Conservation (phyloP, 495 filamentous ascomycete genomes). For the Rostrohypoxylon terebratum region DNA sequence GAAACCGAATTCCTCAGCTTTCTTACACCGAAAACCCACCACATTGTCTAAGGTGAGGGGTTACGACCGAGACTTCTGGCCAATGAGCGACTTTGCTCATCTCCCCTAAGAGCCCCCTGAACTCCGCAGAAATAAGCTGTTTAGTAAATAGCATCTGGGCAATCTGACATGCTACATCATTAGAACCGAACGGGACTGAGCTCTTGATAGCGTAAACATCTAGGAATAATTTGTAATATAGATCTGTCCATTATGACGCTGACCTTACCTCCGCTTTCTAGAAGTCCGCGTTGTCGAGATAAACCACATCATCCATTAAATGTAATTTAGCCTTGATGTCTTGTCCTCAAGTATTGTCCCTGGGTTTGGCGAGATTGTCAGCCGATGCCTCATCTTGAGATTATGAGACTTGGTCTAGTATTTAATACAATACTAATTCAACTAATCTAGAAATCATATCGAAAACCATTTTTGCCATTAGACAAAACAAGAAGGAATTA, state of each 20-base stretch:
- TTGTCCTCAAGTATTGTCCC: neutral
- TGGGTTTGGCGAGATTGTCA: too few species aligned
- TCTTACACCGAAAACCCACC: neutral
- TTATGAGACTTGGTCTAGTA: too few species aligned
- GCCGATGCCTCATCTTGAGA: too few species aligned
- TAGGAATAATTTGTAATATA: neutral
- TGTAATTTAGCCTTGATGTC: slow-evolving; percentile 9
- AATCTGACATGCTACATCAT: too few species aligned
- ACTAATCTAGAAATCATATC: too few species aligned
- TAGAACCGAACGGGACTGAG: neutral
- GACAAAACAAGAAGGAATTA: too few species aligned
- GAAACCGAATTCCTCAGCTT: neutral
- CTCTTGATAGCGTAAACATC: too few species aligned
- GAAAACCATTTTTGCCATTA: too few species aligned
- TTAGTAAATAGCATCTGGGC: too few species aligned
- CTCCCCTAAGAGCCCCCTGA: neutral
- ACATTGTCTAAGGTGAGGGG: neutral
- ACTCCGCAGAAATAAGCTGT: neutral
- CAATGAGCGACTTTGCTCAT: neutral
- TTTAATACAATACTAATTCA: too few species aligned
- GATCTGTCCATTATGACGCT: too few species aligned
- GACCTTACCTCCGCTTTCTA: slow-evolving; percentile 49
- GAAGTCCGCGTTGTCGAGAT: slow-evolving; percentile 47
- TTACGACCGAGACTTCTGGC: neutral
- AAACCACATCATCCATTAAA: slow-evolving; percentile 46